Percentiles rank a stretch among this genome's conserved stretches.
Conservation (phyloP, 768 basidiomycete genomes). For the Boletus vinaceobasis region DNA sequence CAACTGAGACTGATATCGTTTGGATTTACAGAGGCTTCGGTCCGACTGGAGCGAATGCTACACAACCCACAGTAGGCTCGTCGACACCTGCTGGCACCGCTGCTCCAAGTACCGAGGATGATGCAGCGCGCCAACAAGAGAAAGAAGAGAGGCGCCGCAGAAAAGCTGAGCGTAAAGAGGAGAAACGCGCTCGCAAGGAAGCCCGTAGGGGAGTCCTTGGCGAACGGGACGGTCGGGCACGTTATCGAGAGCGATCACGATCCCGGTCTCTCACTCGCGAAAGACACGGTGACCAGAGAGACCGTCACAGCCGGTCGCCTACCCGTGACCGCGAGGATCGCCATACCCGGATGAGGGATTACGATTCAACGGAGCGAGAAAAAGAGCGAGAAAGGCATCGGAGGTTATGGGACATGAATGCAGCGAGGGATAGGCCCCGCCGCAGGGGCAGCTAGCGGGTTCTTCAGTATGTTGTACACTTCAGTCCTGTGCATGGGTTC, state of each 20-base stretch:
- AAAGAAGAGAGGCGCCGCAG: conserved; percentile 51
- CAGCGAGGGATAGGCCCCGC: conserved; percentile 36
- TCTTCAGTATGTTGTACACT: conserved; percentile 4
- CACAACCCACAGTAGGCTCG: conserved; percentile 19
- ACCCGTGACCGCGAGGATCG: conserved; percentile 19
- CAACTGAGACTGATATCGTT: conserved; percentile 3
- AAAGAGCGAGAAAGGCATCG: conserved; percentile 43
- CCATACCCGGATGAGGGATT: conserved; percentile 19
- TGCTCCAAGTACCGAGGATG: conserved; percentile 26
- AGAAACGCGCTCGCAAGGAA: conserved; percentile 56
- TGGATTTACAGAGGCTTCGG: conserved; percentile 66
- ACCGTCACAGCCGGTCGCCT: conserved; percentile 33
- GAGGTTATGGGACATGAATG: conserved; percentile 49
- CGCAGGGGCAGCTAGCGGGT: conserved; percentile 18
- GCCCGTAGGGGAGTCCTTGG: conserved; percentile 38
- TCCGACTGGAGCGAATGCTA: conserved; percentile 41
- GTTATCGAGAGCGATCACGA: conserved; percentile 29
- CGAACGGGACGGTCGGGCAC: conserved; percentile 26
- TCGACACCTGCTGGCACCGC: conserved; percentile 13
- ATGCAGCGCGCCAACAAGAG: conserved; percentile 31
- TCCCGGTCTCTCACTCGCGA: conserved; percentile 35
- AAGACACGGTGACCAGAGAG: conserved; percentile 15
- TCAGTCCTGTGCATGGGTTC: conserved; percentile 5
- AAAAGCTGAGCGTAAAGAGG: conserved; percentile 57
- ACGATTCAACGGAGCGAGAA: conserved; percentile 27